These are phyloP conservation scores for Aristolochia fimbriata DNA, from an alignment of 164 flowering plant species.

Conservation along the genomic window DNA sequence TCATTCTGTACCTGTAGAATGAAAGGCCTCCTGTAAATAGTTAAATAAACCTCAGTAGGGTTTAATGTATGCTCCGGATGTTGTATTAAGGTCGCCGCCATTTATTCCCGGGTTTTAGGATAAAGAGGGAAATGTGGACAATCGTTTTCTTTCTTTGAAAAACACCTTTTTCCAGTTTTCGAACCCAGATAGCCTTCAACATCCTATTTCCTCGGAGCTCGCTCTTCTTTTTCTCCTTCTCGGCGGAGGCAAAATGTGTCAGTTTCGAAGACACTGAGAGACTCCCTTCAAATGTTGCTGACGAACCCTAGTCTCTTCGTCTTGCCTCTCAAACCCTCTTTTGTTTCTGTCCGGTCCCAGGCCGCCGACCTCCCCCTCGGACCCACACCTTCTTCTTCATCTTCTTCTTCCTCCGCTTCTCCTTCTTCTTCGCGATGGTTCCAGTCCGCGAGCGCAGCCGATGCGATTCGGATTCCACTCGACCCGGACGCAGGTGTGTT, in stretches of 20 bases:
- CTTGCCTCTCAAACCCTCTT: conserved; percentile 10
- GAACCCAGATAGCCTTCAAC: no score
- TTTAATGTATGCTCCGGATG: no score
- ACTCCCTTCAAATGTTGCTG: conserved; percentile 27
- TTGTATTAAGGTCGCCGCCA: no score
- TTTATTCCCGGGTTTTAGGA: no score
- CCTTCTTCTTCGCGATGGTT: conserved; percentile 24
- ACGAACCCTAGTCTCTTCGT: conserved; percentile 24
- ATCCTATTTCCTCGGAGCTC: no score
- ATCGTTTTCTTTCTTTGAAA: no score
- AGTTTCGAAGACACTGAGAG: neutral
- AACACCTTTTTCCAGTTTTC: no score
- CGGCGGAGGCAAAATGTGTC: neutral
- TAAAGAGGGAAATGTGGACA: no score
- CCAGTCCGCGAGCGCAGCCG: conserved; percentile 26
- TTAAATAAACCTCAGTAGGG: neutral
- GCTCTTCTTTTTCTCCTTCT: neutral
- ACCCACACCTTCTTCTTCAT: neutral
- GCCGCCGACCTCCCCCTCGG: conserved; percentile 5
- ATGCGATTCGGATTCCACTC: conserved; percentile 10
- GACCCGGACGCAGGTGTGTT: conserved; percentile 12
- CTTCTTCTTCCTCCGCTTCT: conserved; percentile 21
- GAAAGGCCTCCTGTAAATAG: neutral
- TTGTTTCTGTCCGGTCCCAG: neutral
- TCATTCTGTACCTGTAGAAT: neutral